Evolutionary conservation across 1,284 basidiomycete species (phyloP), one percentile per base, ranked within the genome.

Genomic region (Austropuccinia psidii): DNA sequence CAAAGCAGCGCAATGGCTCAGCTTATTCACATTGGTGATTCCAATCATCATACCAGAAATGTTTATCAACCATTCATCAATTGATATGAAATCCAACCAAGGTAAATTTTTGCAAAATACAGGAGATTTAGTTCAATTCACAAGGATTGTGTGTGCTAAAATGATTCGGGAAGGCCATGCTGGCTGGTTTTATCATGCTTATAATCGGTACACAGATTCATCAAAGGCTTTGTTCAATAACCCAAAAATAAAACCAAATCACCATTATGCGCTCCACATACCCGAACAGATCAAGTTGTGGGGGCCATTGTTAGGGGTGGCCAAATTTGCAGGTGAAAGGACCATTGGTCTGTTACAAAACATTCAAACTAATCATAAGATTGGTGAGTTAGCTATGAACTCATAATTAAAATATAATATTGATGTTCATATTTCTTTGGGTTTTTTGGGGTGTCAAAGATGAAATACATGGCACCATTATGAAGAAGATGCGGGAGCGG

Each of bases 301-400:
- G 66, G 52, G 66, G 7, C 66, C 66, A 45, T 1, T 57, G 0
- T 15, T 47, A 0, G 31, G 50, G 1, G 13, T 69, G 1, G 37
- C 66, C 17, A 54, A 69, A 13, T 58, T 69, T 45, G 0, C 39
- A 0, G 35, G 66, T 6, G 54, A 69, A 39, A 17, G 52, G 33
- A 6, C 57, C 15, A 57, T 55, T 58, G 50, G 49, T 9, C 47
- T 57, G 19, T 45, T 58, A 8, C 54, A 67, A 27, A 67, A 67
- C 4, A 54, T 69, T 24, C 55, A 69, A 8, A 43, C 66, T 11
- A 58, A 58, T 27, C 19, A 45, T 2, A 31, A 43, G 24, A 57
- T 69, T 68, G 65, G 65, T 68, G 41, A 29, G 65, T 68, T 6
- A n/a, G n/a, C n/a, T n/a, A n/a, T n/a, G n/a, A n/a, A n/a, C n/a